These are phyloP conservation scores for Boletus sp. DNA, from an alignment of 768 basidiomycete species.

Conservation along the genomic window DNA sequence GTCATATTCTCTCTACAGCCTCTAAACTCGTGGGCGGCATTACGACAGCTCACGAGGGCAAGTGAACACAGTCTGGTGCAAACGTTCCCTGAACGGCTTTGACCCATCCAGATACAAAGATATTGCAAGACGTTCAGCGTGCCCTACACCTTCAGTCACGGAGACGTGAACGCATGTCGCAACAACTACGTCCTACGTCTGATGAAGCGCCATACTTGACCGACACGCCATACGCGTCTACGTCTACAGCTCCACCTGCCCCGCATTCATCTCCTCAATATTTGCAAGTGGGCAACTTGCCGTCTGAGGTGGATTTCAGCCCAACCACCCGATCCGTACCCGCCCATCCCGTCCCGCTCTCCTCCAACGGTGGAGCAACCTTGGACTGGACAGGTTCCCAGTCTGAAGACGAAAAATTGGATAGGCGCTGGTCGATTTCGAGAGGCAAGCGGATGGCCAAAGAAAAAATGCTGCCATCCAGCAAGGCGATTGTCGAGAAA, in stretches of 20 bases:
- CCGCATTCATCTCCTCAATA: slow-evolving; percentile 20
- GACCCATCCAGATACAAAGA: slow-evolving; percentile 58
- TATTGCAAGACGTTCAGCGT: slow-evolving; percentile 76
- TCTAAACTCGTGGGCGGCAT: slow-evolving; percentile 9
- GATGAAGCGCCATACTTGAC: slow-evolving; percentile 23
- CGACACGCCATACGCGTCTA: slow-evolving; percentile 32
- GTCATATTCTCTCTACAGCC: background rate
- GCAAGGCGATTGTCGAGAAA: slow-evolving; percentile 47
- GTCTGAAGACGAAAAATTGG: slow-evolving; percentile 53
- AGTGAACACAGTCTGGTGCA: slow-evolving; percentile 21
- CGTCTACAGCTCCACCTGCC: slow-evolving; percentile 22
- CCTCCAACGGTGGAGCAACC: slow-evolving; percentile 64
- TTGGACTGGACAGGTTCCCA: slow-evolving; percentile 69
- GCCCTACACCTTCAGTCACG: slow-evolving; percentile 71
- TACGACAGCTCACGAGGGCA: slow-evolving; percentile 69
- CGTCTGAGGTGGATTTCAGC: slow-evolving; percentile 64
- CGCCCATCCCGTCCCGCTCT: slow-evolving; percentile 65
- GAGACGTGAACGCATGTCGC: slow-evolving; percentile 57
- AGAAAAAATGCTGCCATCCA: slow-evolving; percentile 42
- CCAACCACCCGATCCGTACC: slow-evolving; percentile 51
- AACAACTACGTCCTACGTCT: slow-evolving; percentile 18
- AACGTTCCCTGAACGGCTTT: slow-evolving; percentile 12
- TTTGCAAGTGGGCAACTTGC: slow-evolving; percentile 16
- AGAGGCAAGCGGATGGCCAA: slow-evolving; percentile 55
- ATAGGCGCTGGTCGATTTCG: slow-evolving; percentile 60